Evolutionary conservation across 1,284 basidiomycete species (phyloP).

Genomic region (Marasmius tenuissimus): DNA sequence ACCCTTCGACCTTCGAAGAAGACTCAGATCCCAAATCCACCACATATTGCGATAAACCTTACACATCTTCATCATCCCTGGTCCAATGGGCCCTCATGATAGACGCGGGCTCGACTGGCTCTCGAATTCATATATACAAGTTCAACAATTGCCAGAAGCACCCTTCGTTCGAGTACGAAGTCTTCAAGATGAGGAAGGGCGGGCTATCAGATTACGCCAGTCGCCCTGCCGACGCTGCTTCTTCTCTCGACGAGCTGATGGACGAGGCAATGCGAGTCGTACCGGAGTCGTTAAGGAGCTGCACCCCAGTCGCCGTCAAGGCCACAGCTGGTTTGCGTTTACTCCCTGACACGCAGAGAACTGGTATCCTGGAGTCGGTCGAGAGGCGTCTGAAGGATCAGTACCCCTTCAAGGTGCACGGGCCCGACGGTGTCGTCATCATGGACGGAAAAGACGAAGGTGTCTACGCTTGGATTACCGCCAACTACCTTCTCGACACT

Average conservation of each 20-base stretch:
- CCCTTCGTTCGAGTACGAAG: slow-evolving; percentile 89
- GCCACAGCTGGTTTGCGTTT: slow-evolving; percentile 92
- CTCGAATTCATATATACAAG: slow-evolving; percentile 97
- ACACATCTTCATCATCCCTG: slow-evolving; percentile 48
- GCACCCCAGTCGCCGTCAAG: slow-evolving; percentile 91
- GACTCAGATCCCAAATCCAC: slow-evolving; percentile 68
- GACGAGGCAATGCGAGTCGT: slow-evolving; percentile 81
- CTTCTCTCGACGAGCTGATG: slow-evolving; percentile 79
- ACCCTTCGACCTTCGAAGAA: slow-evolving; percentile 54
- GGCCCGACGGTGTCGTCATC: slow-evolving; percentile 71
- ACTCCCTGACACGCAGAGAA: slow-evolving; percentile 66
- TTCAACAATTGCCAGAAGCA: slow-evolving; percentile 88
- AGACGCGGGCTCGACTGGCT: slow-evolving; percentile 97
- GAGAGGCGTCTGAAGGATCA: slow-evolving; percentile 56
- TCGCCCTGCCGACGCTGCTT: slow-evolving; percentile 69
- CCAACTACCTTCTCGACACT: slow-evolving; percentile 86
- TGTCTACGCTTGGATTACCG: slow-evolving; percentile 98
- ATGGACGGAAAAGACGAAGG: slow-evolving; percentile 99
- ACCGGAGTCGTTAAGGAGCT: slow-evolving; percentile 64
- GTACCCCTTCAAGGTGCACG: slow-evolving; percentile 77
- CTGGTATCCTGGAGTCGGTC: slow-evolving; percentile 81
- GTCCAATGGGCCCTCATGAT: slow-evolving; percentile 97
- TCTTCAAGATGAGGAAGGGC: slow-evolving; percentile 83
- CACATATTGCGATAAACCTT: slow-evolving; percentile 62
- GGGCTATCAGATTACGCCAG: slow-evolving; percentile 76